phyloP scores from a whole-genome alignment of 2,329 filamentous ascomycete species.

The Arachnopeziza araneosa region DNA sequence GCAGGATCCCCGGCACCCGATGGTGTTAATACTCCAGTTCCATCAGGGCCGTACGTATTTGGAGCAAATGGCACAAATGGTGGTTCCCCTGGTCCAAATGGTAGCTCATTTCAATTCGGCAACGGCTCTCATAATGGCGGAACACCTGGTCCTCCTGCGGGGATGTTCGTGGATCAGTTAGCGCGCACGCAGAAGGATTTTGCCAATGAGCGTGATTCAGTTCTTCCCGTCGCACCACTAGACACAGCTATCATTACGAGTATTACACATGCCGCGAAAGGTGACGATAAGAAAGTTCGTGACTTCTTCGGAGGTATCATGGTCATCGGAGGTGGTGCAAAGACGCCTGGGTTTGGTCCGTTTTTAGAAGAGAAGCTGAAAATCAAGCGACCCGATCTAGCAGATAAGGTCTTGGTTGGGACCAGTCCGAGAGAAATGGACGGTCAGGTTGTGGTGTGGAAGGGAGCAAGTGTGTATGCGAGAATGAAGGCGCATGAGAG shows the following conservation, averaged over 20 bases:
- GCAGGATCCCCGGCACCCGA: conserved; percentile 86
- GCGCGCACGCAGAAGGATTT: conserved; percentile 38
- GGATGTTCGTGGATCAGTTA: conserved; percentile 35
- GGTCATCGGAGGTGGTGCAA: conserved; percentile 76
- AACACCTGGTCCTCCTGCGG: conserved; percentile 34
- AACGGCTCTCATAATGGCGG: conserved; percentile 47
- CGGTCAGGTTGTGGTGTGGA: conserved; percentile 96
- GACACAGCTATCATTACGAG: conserved; percentile 86
- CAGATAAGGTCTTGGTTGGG: conserved; percentile 56
- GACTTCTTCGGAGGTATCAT: conserved; percentile 89
- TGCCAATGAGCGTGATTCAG: conserved; percentile 68
- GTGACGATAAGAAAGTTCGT: conserved; percentile 87
- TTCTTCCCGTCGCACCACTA: conserved; percentile 76
- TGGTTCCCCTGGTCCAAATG: conserved; percentile 27
- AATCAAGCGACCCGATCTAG: conserved; percentile 54
- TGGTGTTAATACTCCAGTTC: conserved; percentile 60
- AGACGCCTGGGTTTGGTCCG: conserved; percentile 72
- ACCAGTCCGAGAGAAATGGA: conserved; percentile 86
- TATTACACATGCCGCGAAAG: conserved; percentile 79
- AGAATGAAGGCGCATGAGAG: conserved; percentile 82
- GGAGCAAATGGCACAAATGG: conserved; percentile 34
- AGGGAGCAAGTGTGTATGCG: conserved; percentile 94
- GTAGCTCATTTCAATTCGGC: conserved; percentile 15
- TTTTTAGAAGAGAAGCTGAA: conserved; percentile 81
- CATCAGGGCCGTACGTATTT: conserved; percentile 49